phyloP scores from a whole-genome alignment of 73 alveolate genomes.

The Symbiodinium pilosum region DNA sequence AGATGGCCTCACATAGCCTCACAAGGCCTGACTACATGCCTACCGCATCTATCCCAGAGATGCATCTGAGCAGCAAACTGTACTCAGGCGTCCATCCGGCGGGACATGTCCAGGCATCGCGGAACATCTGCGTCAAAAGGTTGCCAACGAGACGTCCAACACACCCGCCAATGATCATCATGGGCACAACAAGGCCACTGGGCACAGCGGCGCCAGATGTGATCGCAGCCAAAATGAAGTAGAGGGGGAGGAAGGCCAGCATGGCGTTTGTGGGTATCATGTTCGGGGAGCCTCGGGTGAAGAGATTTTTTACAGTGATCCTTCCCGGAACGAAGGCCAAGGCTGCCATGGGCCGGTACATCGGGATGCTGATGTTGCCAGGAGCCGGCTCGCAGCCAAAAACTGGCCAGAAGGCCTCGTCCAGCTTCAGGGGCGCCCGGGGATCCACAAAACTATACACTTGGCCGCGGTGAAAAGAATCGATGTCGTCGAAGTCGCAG shows the following conservation, averaged over 20 bases:
- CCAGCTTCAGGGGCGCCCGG: not conserved
- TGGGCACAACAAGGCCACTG: constrained; percentile 63
- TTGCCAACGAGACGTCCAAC: constrained; percentile 13
- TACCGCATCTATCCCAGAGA: no score
- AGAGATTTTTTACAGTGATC: constrained; percentile 52
- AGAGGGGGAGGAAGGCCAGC: not conserved
- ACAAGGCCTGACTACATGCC: no score
- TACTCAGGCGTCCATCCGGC: constrained; percentile 31
- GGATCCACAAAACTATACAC: constrained; percentile 36
- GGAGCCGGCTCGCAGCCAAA: constrained; percentile 27
- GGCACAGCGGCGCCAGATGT: constrained; percentile 79
- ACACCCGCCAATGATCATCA: constrained; percentile 83
- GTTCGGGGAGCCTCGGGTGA: constrained; percentile 75
- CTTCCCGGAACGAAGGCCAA: constrained; percentile 73
- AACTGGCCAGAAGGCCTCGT: constrained; percentile 37
- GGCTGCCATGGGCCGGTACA: constrained; percentile 68
- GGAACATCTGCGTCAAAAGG: constrained; percentile 5
- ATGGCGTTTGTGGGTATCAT: constrained; percentile 30
- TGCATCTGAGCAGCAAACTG: not conserved
- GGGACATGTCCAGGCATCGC: constrained; percentile 22
- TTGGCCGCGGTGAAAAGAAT: constrained; percentile 16
- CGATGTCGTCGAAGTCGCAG: constrained; percentile 67
- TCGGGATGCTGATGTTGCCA: constrained; percentile 35
- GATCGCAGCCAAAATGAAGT: constrained; percentile 52
- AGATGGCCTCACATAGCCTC: no score